Conservation (phyloP, 1,284 basidiomycete species). For the Heliocybe sulcata region DNA sequence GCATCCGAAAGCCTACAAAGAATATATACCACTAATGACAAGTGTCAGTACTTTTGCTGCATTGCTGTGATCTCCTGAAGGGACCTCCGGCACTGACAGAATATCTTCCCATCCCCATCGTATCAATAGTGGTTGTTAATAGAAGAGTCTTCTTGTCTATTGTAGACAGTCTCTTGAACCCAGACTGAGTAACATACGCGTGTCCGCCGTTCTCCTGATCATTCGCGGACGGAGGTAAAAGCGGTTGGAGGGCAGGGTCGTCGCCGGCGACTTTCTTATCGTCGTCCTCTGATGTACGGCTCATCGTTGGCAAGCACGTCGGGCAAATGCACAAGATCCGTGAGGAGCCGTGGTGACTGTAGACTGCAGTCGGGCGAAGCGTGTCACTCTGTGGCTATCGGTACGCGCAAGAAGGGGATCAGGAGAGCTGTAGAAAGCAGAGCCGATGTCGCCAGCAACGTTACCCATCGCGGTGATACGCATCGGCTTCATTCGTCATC, state of each 20-base stretch:
- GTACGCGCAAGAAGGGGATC: background rate
- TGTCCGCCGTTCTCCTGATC: background rate
- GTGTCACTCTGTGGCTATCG: background rate
- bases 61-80: background rate
- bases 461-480: background rate
- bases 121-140: background rate
- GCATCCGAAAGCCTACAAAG: too few species aligned
- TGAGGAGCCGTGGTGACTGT: too few species aligned
- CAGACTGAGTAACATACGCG: background rate
- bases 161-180: background rate
- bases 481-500: background rate
- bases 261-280: background rate
- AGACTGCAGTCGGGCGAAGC: background rate
- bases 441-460: too few species aligned
- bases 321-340: too few species aligned
- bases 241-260: background rate
- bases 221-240: background rate
- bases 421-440: background rate
- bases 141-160: background rate
- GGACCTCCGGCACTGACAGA: background rate
- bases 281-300: background rate
- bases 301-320: background rate
- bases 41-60: background rate
- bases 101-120: background rate
- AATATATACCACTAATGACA: background rate